Base-by-base conservation (phyloP, 2,329 filamentous ascomycete species). In the Penicillium aurantiogriseum region DNA sequence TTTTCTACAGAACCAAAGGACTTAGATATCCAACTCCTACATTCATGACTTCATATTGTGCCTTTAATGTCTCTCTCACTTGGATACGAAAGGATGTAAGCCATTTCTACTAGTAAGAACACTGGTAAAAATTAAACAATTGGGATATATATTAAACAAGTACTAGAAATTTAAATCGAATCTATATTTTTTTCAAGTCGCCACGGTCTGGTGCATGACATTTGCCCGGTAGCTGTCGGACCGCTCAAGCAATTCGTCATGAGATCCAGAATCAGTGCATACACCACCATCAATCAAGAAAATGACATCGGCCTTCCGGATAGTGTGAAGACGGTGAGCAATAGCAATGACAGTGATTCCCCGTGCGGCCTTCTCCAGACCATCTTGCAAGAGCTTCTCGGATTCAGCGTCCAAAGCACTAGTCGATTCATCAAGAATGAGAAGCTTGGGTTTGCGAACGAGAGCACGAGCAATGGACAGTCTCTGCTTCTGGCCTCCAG, bases 271-370 rank as follows among this genome's bases (percentile, higher is more conserved):
- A 68, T 89, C 86, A 3, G 85, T 78, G 49, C 88, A 81, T 33
- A 70, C 82, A 9, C 89, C 88, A 57, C 85, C 81, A 35, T 89
- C 88, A 42, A 94, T 84, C 8, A 93, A 87, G 66, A 89, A 91
- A 48, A 93, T 93, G 17, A 88, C 79, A 70, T 94, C 87, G 2
- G 90, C 89, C 64, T 91, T 88, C 69, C 89, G 88, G 36, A 77
- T 76, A 15, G 76, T 78, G 51, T 74, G 71, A 49, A 78, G 63
- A 31, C 75, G 70, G 63, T 78, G 76, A 2, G 76, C 73, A 60
- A 77, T 77, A 3, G 74, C 75, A 49, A 78, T 69, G 31, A 76
- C 70, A 11, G 75, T 78, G 13, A 71, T 75, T 13, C 68, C 64
- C 15, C 64, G 65, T 7, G 69, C 68, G 8, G 69, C 67, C 51